Conservation (phyloP, 2,329 filamentous ascomycete genomes). For the Clonostachys byssicola region DNA sequence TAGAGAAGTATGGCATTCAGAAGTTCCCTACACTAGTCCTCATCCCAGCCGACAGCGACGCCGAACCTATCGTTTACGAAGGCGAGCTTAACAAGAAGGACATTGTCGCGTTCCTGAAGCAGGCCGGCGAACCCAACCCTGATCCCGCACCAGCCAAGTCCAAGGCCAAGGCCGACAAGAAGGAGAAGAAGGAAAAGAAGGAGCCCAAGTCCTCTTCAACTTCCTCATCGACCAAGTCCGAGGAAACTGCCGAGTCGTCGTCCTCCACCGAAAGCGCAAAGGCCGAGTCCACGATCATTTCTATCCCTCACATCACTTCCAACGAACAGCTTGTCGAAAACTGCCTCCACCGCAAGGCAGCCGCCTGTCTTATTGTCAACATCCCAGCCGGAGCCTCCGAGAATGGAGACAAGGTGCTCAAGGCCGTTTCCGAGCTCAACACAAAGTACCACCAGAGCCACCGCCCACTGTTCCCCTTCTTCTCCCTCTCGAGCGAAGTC, state of each 20-base stretch:
- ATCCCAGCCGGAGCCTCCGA: conserved; percentile 50
- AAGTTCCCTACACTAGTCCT: conserved; percentile 80
- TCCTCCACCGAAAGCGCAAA: conserved; percentile 17
- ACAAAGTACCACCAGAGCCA: conserved; percentile 67
- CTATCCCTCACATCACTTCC: conserved; percentile 63
- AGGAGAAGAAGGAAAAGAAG: conserved; percentile 20
- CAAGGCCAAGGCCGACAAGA: conserved; percentile 23
- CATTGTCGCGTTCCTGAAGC: conserved; percentile 78
- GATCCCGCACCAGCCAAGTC: conserved; percentile 51
- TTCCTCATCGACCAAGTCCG: background rate
- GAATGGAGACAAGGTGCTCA: conserved; percentile 52
- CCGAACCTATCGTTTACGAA: conserved; percentile 68
- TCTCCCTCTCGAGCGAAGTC: conserved; percentile 58
- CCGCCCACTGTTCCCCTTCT: conserved; percentile 78
- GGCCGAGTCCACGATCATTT: conserved; percentile 32
- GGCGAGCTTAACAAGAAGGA: conserved; percentile 82
- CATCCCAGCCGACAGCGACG: conserved; percentile 60
- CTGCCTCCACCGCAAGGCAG: conserved; percentile 72
- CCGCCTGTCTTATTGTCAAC: conserved; percentile 79
- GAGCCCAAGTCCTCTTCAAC: conserved; percentile 11
- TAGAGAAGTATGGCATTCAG: conserved; percentile 70
- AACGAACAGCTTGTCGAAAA: conserved; percentile 60
- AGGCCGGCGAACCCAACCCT: conserved; percentile 74
- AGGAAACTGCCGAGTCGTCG: background rate
- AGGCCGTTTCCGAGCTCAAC: conserved; percentile 66